These are phyloP conservation scores for Clonostachys sp. DNA, from an alignment of 2,329 filamentous ascomycete genomes.

Conservation along the genomic window DNA sequence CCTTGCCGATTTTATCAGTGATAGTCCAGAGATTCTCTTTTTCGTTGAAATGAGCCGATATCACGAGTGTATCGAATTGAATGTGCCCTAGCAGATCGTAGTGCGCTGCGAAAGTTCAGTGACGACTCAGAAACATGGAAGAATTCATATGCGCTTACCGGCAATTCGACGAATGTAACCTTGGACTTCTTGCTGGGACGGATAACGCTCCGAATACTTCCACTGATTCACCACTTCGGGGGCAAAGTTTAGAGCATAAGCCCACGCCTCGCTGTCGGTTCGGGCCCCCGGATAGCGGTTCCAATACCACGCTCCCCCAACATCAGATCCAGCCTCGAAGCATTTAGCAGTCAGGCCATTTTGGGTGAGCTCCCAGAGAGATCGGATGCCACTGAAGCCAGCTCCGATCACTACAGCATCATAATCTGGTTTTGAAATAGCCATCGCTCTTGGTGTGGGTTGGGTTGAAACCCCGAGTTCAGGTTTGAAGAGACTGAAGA, in stretches of 20 bases:
- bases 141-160: conserved; percentile 11
- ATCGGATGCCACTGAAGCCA: conserved; percentile 4
- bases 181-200: conserved; percentile 23
- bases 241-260: conserved; percentile 15
- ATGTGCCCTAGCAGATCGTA: conserved; percentile 29
- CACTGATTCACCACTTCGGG: conserved; percentile 28
- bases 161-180: conserved; percentile 35
- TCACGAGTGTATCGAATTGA: conserved; percentile 31
- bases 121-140: no score
- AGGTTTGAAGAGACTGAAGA: no score
- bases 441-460: no score
- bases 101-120: no score
- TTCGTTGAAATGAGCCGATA: conserved; percentile 25
- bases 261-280: conserved; percentile 18
- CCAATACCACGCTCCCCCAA: conserved; percentile 25
- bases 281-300: conserved; percentile 27
- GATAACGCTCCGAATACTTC: conserved; percentile 28
- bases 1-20: conserved; percentile 25
- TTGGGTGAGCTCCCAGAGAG: conserved; percentile 2
- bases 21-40: conserved; percentile 26
- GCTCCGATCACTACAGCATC: conserved; percentile 5
- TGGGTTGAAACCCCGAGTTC: no score
- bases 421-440: no score
- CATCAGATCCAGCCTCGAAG: conserved; percentile 1
- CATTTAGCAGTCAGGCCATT: conserved; percentile 1